A percentile compares a stretch with the other conserved stretches of the same genome.
Conservation (phyloP, 257 asterid species). For the Ajuga chamaepitys region DNA sequence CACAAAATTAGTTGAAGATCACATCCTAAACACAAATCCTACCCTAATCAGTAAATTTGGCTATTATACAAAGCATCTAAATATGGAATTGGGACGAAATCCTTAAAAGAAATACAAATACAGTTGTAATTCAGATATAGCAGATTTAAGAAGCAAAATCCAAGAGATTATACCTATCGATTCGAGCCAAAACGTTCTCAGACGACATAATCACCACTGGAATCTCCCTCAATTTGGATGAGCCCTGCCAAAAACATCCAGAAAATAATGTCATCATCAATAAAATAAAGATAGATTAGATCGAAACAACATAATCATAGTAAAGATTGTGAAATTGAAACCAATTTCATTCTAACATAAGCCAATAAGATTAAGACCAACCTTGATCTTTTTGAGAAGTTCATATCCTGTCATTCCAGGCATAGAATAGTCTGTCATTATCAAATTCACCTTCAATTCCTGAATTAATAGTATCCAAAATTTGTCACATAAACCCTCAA, state of each 20-base stretch:
- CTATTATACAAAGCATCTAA: background rate
- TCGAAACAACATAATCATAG: too few species aligned
- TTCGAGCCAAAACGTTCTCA: slow-evolving; percentile 60
- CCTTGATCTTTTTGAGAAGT: slow-evolving; percentile 87
- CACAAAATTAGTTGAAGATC: background rate
- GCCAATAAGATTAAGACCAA: slow-evolving; percentile 24
- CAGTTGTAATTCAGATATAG: background rate
- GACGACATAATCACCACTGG: slow-evolving; percentile 95
- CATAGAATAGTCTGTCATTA: slow-evolving; percentile 91
- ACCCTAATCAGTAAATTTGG: background rate
- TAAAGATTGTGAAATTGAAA: background rate
- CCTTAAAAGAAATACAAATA: background rate
- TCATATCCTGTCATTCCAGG: slow-evolving; percentile 99
- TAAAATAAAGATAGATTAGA: background rate
- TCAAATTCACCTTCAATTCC: slow-evolving; percentile 80
- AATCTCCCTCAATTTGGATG: slow-evolving; percentile 52
- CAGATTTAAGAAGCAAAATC: background rate
- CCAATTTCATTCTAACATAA: background rate
- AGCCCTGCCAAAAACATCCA: slow-evolving; percentile 40
- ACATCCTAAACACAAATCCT: background rate
- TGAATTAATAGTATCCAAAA: slow-evolving; percentile 14
- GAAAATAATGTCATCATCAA: background rate
- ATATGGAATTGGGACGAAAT: background rate
- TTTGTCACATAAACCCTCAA: background rate
- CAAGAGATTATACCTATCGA: slow-evolving; percentile 52